phyloP scores from a whole-genome alignment of 2,329 filamentous ascomycete genomes.

The Plenodomus tracheiphilus region DNA sequence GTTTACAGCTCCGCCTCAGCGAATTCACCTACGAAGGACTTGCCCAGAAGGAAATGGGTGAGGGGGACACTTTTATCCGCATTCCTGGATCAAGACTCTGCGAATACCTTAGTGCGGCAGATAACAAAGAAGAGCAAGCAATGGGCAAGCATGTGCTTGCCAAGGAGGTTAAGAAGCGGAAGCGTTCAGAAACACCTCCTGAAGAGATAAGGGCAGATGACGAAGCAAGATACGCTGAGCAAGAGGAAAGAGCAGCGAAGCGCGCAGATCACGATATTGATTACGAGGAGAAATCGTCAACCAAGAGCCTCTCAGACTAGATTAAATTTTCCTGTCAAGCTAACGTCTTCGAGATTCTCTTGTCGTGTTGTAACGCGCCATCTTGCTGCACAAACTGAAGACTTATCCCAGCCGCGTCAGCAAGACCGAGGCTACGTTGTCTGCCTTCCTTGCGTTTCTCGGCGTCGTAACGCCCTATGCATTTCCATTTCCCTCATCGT shows the following conservation, averaged over 20 bases:
- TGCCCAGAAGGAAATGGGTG: slow-evolving; percentile 5
- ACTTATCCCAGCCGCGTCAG: background rate
- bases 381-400: background rate
- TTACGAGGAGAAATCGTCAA: slow-evolving; percentile 11
- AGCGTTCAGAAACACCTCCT: slow-evolving; percentile 17
- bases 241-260: slow-evolving; percentile 24
- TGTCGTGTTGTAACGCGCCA: background rate
- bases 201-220: slow-evolving; percentile 18
- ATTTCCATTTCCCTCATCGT: slow-evolving; percentile 19
- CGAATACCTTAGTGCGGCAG: slow-evolving; percentile 14
- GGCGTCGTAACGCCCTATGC: slow-evolving; percentile 17
- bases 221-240: slow-evolving; percentile 20
- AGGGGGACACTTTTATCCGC: background rate
- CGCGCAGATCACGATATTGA: slow-evolving; percentile 9
- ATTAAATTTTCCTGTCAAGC: background rate
- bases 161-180: slow-evolving; percentile 22
- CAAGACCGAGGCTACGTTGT: background rate
- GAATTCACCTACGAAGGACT: slow-evolving; percentile 23
- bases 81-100: slow-evolving; percentile 2
- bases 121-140: slow-evolving; percentile 10
- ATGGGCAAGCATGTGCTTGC: slow-evolving; percentile 13
- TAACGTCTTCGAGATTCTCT: background rate
- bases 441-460: slow-evolving; percentile 12
- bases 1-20: slow-evolving; percentile 15
- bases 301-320: slow-evolving; percentile 5